These are phyloP conservation scores for Penicillium paradoxum DNA, from an alignment of 495 filamentous ascomycete species.

Conservation along the genomic window DNA sequence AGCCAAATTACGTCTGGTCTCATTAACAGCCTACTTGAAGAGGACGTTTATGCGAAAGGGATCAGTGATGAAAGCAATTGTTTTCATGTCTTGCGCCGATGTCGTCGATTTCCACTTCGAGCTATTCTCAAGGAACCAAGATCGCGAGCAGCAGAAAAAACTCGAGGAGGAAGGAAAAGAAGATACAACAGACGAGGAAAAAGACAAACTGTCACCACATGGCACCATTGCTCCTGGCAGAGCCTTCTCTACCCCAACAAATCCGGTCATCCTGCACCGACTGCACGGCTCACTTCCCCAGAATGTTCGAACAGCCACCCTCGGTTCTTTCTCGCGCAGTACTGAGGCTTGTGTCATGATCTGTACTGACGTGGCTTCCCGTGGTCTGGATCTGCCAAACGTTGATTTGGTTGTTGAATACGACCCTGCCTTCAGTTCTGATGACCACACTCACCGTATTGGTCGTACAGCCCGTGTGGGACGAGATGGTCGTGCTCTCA, in stretches of 20 bases:
- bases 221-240: slow-evolving; percentile 49
- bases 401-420: slow-evolving; percentile 93
- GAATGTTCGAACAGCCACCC: slow-evolving; percentile 75
- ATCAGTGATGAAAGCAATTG: slow-evolving; percentile 87
- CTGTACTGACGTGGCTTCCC: slow-evolving; percentile 91
- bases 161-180: slow-evolving; percentile 19
- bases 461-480: slow-evolving; percentile 93
- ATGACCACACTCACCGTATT: slow-evolving; percentile 90
- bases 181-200: slow-evolving; percentile 17
- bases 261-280: slow-evolving; percentile 67
- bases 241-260: slow-evolving; percentile 45
- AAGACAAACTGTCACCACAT: slow-evolving; percentile 28
- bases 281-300: slow-evolving; percentile 94
- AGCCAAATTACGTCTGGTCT: slow-evolving; percentile 83
- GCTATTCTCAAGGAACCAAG: slow-evolving; percentile 58
- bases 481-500: slow-evolving; percentile 75
- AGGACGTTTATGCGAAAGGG: slow-evolving; percentile 80
- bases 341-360: slow-evolving; percentile 69
- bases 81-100: slow-evolving; percentile 96
- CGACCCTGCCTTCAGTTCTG: slow-evolving; percentile 83
- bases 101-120: slow-evolving; percentile 96
- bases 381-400: slow-evolving; percentile 89
- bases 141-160: slow-evolving; percentile 25
- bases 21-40: slow-evolving; percentile 76
- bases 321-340: slow-evolving; percentile 66